Base-by-base conservation (phyloP, 108 stramenopile genomes). In the Cyclostephanos tholiformis region DNA sequence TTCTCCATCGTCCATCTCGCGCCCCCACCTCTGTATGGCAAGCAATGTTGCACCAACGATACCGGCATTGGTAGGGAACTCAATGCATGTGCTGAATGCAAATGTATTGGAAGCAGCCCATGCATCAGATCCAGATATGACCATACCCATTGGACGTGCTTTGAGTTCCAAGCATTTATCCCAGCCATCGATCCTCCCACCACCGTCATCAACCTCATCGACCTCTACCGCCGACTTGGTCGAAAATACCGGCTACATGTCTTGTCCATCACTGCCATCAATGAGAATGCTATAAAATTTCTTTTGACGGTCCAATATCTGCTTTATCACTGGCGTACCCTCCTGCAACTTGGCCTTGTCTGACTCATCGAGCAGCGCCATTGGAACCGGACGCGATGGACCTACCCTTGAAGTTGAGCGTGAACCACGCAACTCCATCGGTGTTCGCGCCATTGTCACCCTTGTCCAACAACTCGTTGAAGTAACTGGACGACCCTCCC, bases 171-270 rank as follows among this genome's bases (percentile, higher is more conserved):
- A 68, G 65, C 92, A 93, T 39, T 67, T 70, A 1, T 74, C 72
- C 92, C 92, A 93, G 16, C 65, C 52, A 64, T 93, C 92, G 43
- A 93, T 71, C 50, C 92, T 80, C 13, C 92, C 92, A 19, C 89
- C 92, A 25, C 76, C 84, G 1, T 66, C n/a, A 20, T 88, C 27
- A 14, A 80, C 87, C 68, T 88, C 86, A 11, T 89, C 69, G 0
- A 92, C 88, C 82, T 87, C 82, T 23, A 2, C 12, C 13, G 56
- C 44, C 23, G 52, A 29, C 30, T 51, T 53, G 22, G 51, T 25
- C 22, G 39, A 39, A 61, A 65, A 83, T 7, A 79, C 22, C 10
- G 73, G 30, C 38, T 41, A 23, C 82, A 76, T 79, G 25, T 64
- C 58, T 13, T 32, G 41, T 25, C 61, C 73, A 32, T 76, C 64